Evolutionary conservation across 2,329 filamentous ascomycete genomes (phyloP), one percentile per base, ranked within the genome.

Genomic region (Mariannaea elegans): DNA sequence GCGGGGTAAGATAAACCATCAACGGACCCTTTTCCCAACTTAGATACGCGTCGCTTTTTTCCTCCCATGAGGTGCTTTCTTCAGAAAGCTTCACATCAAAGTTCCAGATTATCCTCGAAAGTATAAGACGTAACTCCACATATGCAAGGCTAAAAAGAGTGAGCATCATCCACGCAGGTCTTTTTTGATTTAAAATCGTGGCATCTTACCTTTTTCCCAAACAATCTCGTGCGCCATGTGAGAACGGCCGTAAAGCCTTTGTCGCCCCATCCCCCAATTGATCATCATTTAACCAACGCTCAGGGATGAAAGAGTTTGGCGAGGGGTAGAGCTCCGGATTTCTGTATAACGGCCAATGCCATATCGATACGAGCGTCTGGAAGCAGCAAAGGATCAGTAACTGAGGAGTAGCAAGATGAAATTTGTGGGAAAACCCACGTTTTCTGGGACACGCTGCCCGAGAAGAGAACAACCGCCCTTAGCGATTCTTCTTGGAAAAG

Each of bases 291-390:
- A 74, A 54, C 68, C 76, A 80, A 4, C 78, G 67, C 56, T 80
- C 77, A 0, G 79, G 79, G 12, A 71, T 59, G 56, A 79, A 81
- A 2, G 68, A 61, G 7, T 71, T 61, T 1, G 77, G 72, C 1
- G 71, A 54, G 3, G 58, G 60, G 56, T 76, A 80, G 59, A 76
- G 69, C 6, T 64, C 46, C 13, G 71, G 62, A 19, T 70, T 68
- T 47, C 77, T 74, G 44, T 73, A 74, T 6, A 72, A 65, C 4
- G 77, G 70, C 70, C 72, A 78, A 7, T 72, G 65, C 59, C 64
- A 68, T 7, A 74, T 73, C 0, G 29, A 32, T 19, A 46, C 13
- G 13, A 19, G 18, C 8, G 24, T 48, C 27, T 42, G 18, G 42
- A 19, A 23, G 13, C 5, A 32, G 1, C 13, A 16, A 41, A 19